Evolutionary conservation across 768 basidiomycete genomes (phyloP).

Genomic region (Podaxis sp.): DNA sequence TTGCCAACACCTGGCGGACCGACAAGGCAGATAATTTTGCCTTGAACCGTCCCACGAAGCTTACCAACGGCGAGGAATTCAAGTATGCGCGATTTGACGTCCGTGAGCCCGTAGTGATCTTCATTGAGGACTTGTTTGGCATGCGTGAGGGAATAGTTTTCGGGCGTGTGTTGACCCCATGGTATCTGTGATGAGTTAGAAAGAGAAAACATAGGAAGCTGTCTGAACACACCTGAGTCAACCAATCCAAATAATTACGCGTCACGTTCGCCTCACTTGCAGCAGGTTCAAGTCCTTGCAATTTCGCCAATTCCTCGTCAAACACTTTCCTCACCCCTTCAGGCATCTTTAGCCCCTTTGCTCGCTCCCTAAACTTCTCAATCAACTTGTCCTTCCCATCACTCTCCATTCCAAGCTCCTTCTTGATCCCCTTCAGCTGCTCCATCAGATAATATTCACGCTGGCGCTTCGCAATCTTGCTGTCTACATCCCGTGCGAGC

Average conservation of each 20-base stretch:
- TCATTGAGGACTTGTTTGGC: conserved; percentile 86
- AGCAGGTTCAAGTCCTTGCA: conserved; percentile 85
- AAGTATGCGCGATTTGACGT: conserved; percentile 91
- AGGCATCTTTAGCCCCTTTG: conserved; percentile 82
- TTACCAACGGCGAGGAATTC: conserved; percentile 97
- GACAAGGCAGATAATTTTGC: conserved; percentile 95
- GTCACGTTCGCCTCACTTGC: conserved; percentile 94
- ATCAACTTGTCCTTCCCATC: conserved; percentile 95
- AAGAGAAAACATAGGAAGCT: neutral
- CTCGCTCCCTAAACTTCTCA: conserved; percentile 89
- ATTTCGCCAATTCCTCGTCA: conserved; percentile 92
- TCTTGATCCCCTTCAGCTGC: conserved; percentile 94
- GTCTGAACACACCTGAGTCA: conserved; percentile 61
- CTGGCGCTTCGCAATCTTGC: conserved; percentile 92
- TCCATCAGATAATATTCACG: conserved; percentile 97
- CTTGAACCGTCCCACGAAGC: conserved; percentile 89
- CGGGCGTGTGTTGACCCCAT: conserved; percentile 93
- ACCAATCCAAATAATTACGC: conserved; percentile 92
- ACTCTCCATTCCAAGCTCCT: conserved; percentile 92
- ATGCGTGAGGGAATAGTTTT: conserved; percentile 87
- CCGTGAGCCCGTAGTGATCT: conserved; percentile 91
- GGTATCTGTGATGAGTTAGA: conserved; percentile 56
- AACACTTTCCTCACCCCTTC: conserved; percentile 90
- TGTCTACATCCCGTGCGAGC: conserved; percentile 89
- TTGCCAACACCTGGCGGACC: conserved; percentile 99